These are phyloP conservation scores for Ustulina deusta DNA, from an alignment of 2,329 filamentous ascomycete genomes.

Conservation along the genomic window DNA sequence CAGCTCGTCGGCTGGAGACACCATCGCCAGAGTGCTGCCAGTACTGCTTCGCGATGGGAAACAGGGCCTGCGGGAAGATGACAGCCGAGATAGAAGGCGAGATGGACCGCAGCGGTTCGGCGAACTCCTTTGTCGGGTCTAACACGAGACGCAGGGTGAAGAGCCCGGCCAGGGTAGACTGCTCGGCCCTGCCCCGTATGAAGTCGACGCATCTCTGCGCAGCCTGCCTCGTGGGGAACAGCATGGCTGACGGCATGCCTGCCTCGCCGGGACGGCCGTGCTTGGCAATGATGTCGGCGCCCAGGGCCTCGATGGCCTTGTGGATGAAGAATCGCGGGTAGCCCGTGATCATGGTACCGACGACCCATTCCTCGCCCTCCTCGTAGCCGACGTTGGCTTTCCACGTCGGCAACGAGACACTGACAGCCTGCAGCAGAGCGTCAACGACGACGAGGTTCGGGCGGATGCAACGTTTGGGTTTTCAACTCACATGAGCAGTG, in stretches of 20 bases:
- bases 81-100: constrained; percentile 75
- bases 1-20: constrained; percentile 88
- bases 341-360: constrained; percentile 85
- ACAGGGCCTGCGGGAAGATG: constrained; percentile 75
- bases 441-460: not conserved
- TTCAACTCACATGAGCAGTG: constrained; percentile 79
- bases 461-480: not conserved
- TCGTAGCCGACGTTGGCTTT: constrained; percentile 91
- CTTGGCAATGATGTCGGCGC: constrained; percentile 72
- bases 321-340: constrained; percentile 98
- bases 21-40: constrained; percentile 98
- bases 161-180: constrained; percentile 62
- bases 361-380: constrained; percentile 89
- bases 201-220: constrained; percentile 83
- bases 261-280: constrained; percentile 72
- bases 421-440: constrained; percentile 77
- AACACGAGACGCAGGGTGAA: constrained; percentile 73
- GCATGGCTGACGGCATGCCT: constrained; percentile 84
- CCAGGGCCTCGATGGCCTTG: constrained; percentile 80
- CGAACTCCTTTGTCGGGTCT: constrained; percentile 64
- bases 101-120: constrained; percentile 65
- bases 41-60: constrained; percentile 85
- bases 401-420: constrained; percentile 96
- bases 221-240: constrained; percentile 79
- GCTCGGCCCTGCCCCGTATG: constrained; percentile 69